Conservation (phyloP, 352 stramenopile species). For the Phytophthora rubi region DNA sequence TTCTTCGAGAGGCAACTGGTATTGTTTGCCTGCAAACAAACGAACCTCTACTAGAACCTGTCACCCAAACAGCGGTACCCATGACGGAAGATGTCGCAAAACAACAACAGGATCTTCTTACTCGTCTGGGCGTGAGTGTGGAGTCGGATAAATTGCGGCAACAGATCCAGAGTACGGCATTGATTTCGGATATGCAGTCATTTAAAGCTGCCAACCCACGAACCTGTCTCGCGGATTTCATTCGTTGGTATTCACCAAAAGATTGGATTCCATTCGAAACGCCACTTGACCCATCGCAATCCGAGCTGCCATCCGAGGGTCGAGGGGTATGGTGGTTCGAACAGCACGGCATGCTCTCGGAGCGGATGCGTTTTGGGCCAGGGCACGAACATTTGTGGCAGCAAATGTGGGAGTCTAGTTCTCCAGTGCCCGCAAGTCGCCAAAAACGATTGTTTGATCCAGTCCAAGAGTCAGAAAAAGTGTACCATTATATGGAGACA, state of each 20-base stretch:
- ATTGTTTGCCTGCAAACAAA: slow-evolving; percentile 56
- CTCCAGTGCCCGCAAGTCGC: slow-evolving; percentile 53
- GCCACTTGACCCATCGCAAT: slow-evolving; percentile 17
- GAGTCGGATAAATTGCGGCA: slow-evolving; percentile 76
- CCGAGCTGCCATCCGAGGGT: slow-evolving; percentile 49
- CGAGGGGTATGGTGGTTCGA: slow-evolving; percentile 75
- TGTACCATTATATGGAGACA: slow-evolving; percentile 87
- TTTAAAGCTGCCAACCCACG: slow-evolving; percentile 85
- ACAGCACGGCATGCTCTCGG: slow-evolving; percentile 68
- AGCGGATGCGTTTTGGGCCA: slow-evolving; percentile 65
- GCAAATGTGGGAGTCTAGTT: slow-evolving; percentile 74
- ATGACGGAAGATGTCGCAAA: slow-evolving; percentile 84
- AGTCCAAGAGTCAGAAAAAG: slow-evolving; percentile 76
- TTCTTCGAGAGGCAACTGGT: slow-evolving; percentile 39
- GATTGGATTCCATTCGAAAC: slow-evolving; percentile 71
- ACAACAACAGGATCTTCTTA: slow-evolving; percentile 79
- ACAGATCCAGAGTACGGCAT: slow-evolving; percentile 72
- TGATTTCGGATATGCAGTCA: slow-evolving; percentile 87
- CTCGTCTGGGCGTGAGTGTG: slow-evolving; percentile 62
- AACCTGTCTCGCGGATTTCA: slow-evolving; percentile 76
- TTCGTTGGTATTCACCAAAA: slow-evolving; percentile 86
- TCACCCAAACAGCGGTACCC: slow-evolving; percentile 71
- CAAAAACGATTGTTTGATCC: slow-evolving; percentile 80
- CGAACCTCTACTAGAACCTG: slow-evolving; percentile 60
- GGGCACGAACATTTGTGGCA: slow-evolving; percentile 68